A percentile compares a stretch with the other conserved stretches of the same genome.
phyloP scores from a whole-genome alignment of 768 basidiomycete species.

The Pleurotus djamor region DNA sequence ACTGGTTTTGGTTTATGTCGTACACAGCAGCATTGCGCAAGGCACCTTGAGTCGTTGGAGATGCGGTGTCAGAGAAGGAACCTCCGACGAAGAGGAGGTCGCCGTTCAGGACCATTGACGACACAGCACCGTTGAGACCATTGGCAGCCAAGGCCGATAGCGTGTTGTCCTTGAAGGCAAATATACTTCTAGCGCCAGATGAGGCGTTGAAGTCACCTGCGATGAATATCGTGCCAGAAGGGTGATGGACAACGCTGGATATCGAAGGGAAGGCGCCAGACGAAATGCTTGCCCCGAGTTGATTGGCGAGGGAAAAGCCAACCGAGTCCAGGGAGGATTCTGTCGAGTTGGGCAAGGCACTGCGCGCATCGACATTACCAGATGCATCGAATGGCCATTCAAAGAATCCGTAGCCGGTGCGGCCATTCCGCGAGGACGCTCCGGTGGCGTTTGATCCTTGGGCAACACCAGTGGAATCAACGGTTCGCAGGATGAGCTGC shows the following conservation, averaged over 20 bases:
- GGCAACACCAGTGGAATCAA: conserved; percentile 38
- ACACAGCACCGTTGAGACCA: conserved; percentile 82
- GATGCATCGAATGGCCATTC: conserved; percentile 73
- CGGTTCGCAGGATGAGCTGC: conserved; percentile 72
- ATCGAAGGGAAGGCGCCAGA: conserved; percentile 33
- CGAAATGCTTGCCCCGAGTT: conserved; percentile 46
- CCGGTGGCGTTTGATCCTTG: conserved; percentile 23
- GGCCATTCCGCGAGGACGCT: conserved; percentile 25
- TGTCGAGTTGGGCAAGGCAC: conserved; percentile 62
- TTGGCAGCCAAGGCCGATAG: conserved; percentile 51
- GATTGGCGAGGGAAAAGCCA: conserved; percentile 60
- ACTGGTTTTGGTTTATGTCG: conserved; percentile 59
- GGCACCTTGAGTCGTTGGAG: conserved; percentile 47
- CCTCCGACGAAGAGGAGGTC: conserved; percentile 86
- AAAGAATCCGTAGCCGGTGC: conserved; percentile 77
- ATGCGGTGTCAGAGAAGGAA: conserved; percentile 69
- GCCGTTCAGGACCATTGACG: conserved; percentile 59
- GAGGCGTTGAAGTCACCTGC: conserved; percentile 75
- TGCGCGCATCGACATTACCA: conserved; percentile 53
- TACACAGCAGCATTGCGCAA: conserved; percentile 70
- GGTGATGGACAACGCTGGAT: conserved; percentile 59
- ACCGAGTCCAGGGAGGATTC: conserved; percentile 66
- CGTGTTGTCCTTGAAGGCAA: conserved; percentile 60
- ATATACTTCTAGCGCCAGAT: conserved; percentile 67
- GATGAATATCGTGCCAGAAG: conserved; percentile 65